These are phyloP conservation scores for Botrytis porri DNA, from an alignment of 2,329 filamentous ascomycete genomes.

Conservation along the genomic window DNA sequence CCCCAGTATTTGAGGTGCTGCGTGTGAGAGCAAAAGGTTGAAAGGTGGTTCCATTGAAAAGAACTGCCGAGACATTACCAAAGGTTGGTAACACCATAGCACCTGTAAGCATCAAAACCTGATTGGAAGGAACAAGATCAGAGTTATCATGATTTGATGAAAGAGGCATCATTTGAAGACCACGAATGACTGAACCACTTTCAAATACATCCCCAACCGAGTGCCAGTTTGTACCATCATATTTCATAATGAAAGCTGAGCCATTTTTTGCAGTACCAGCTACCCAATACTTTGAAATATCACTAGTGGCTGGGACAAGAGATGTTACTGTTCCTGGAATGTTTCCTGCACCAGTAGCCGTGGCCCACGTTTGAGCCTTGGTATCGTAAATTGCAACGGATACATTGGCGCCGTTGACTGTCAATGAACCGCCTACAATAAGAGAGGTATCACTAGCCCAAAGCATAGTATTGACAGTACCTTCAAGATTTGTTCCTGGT, in stretches of 20 bases:
- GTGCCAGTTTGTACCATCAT: slow-evolving; percentile 69
- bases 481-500: slow-evolving; percentile 69
- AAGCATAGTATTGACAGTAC: slow-evolving; percentile 66
- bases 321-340: slow-evolving; percentile 80
- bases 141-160: slow-evolving; percentile 64
- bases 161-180: slow-evolving; percentile 77
- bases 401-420: slow-evolving; percentile 60
- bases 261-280: slow-evolving; percentile 68
- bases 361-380: slow-evolving; percentile 62
- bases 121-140: slow-evolving; percentile 60
- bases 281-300: slow-evolving; percentile 76
- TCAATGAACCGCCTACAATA: slow-evolving; percentile 75
- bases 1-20: slow-evolving; percentile 59
- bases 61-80: slow-evolving; percentile 77
- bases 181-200: slow-evolving; percentile 65
- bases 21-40: slow-evolving; percentile 78
- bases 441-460: slow-evolving; percentile 74
- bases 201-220: slow-evolving; percentile 63
- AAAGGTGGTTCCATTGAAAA: slow-evolving; percentile 81
- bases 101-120: slow-evolving; percentile 81
- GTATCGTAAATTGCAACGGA: slow-evolving; percentile 73
- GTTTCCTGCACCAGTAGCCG: slow-evolving; percentile 56
- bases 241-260: slow-evolving; percentile 77
- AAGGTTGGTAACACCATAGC: slow-evolving; percentile 71
- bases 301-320: slow-evolving; percentile 69